Conservation (phyloP, 78 protist genomes). For the Dictyostelium citrinum region DNA sequence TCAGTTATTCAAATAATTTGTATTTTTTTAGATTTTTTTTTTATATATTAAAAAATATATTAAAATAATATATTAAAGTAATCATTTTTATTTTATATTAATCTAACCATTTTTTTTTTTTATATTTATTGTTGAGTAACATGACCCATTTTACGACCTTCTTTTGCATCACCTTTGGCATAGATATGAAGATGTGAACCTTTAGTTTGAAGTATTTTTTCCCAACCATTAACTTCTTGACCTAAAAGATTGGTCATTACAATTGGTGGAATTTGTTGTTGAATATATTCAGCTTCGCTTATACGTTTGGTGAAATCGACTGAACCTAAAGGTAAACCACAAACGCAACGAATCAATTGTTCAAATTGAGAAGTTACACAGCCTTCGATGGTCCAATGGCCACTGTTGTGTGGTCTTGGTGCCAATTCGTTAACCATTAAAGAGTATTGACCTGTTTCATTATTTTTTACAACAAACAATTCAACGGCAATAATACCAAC, state of each 20-base stretch:
- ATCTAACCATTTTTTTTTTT: too few relatives aligned
- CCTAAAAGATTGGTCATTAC: constrained; percentile 77
- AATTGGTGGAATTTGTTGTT: constrained; percentile 25
- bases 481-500: constrained; percentile 92
- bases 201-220: constrained; percentile 14
- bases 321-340: constrained; percentile 87
- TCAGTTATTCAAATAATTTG: too few relatives aligned
- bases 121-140: constrained; percentile 53
- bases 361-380: constrained; percentile 90
- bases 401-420: constrained; percentile 96
- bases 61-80: too few relatives aligned
- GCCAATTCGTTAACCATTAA: constrained; percentile 94
- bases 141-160: constrained; percentile 93
- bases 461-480: constrained; percentile 76
- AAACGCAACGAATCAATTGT: constrained; percentile 89
- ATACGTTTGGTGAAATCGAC: constrained; percentile 51
- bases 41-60: too few relatives aligned
- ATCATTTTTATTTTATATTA: too few relatives aligned
- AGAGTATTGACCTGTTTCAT: constrained; percentile 13
- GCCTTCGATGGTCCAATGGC: constrained; percentile 96
- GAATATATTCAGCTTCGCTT: constrained; percentile 27
- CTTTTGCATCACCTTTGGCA: constrained; percentile 84
- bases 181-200: constrained; percentile 84
- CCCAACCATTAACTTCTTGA: constrained; percentile 70
- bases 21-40: too few relatives aligned